Evolutionary conservation across 805 yeast species (phyloP).

Genomic region (Candida germanica): DNA sequence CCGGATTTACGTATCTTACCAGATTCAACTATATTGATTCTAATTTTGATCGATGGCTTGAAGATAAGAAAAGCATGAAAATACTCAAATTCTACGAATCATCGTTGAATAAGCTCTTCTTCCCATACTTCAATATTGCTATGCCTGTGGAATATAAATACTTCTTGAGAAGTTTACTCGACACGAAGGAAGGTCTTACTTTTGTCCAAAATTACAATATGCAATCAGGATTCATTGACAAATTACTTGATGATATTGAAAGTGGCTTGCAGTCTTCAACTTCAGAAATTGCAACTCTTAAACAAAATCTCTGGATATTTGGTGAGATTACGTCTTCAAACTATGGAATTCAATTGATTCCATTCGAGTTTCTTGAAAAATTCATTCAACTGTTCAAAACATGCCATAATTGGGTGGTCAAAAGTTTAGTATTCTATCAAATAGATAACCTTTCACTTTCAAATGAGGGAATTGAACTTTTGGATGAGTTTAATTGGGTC

Average conservation of each 20-base stretch:
- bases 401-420: slow-evolving; percentile 50
- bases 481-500: slow-evolving; percentile 79
- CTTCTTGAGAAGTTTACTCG: slow-evolving; percentile 75
- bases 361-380: slow-evolving; percentile 20
- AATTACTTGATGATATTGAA: slow-evolving; percentile 10
- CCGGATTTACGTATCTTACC: slow-evolving; percentile 67
- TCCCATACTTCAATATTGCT: slow-evolving; percentile 21
- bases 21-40: slow-evolving; percentile 57
- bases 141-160: slow-evolving; percentile 2
- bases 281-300: slow-evolving; percentile 33
- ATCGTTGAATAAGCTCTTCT: slow-evolving; percentile 22
- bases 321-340: slow-evolving; percentile 78
- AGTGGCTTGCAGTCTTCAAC: background rate
- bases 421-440: slow-evolving; percentile 75
- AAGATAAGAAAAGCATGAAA: slow-evolving; percentile 35
- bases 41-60: slow-evolving; percentile 70
- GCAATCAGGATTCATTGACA: slow-evolving; percentile 5
- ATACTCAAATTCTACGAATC: slow-evolving; percentile 50
- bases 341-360: slow-evolving; percentile 54
- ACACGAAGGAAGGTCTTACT: slow-evolving; percentile 76
- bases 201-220: slow-evolving; percentile 33
- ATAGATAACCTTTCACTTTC: slow-evolving; percentile 74
- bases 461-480: slow-evolving; percentile 74
- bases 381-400: slow-evolving; percentile 41
- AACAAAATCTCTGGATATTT: slow-evolving; percentile 81